Evolutionary conservation across 129 eudicot species (phyloP), one percentile per base, ranked within the genome.

Genomic region (Glebionis coronaria): DNA sequence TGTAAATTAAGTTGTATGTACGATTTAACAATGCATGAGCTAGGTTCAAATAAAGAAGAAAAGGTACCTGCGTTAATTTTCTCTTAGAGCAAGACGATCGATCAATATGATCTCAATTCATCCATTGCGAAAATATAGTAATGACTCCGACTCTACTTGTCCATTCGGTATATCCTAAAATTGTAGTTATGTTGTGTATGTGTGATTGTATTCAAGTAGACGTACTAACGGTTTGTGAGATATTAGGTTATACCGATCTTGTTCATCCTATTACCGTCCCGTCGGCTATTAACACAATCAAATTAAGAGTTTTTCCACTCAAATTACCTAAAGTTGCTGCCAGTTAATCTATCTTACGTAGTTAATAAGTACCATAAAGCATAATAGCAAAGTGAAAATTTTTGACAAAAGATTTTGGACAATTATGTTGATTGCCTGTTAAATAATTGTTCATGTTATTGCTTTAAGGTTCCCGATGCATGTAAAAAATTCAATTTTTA

Each of bases 391-490:
- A 57, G 72, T 65, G 27, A 55, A 56, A 16, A 5, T 31, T 16
- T 18, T 14, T 75, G n/a, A 51, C 74, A 60, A 60, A 53, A 68
- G 15, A 65, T 57, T 27, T 6, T 66, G 35, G 69, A 58, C 42
- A 75, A 75, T 68, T 71, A 73, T 73, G 71, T 55, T 54, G 78
- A 73, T 68, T 19, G 29, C 44, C 61, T 49, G 51, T 51, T 68
- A 42, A 21, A 60, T 69, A 23, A 68, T 61, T 76, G 80, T 60
- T 31, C 40, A 31, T 50, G 79, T 42, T 68, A 76, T 68, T 76
- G 75, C 80, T 76, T 73, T 51, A 76, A 68, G 75, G 74, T 76
- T 76, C 75, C 75, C 79, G 70, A 76, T 76, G 75, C 75, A 68
- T n/a, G 56, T 12, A 44, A 65, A 73, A 63, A 63, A 4, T 64